Evolutionary conservation across 495 filamentous ascomycete species (phyloP), one percentile per base, ranked within the genome.

Genomic region (Podospora bellae-mahoneyi): DNA sequence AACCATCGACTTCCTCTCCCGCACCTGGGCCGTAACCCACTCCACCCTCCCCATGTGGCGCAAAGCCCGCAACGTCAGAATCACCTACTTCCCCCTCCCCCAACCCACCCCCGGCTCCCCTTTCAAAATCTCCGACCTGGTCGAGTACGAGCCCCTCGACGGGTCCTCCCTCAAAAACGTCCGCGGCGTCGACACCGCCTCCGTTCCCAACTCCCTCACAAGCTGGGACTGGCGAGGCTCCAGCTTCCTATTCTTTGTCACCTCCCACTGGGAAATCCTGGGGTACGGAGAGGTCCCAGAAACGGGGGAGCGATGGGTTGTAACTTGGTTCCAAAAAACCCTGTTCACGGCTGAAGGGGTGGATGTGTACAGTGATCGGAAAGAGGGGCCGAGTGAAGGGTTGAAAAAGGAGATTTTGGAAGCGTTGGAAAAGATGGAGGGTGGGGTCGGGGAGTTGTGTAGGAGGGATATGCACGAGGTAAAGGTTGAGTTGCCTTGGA

Each of bases 21-120:
- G 89, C 27, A 90, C 88, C 64, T 94, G 91, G 91, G 80, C 87
- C 73, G 89, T 94, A 26, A 90, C 89, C 18, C 87, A 91, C 80
- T 90, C 88, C 13, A 93, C 89, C 39, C 87, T 95, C 2, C 84
- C 86, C 23, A 90, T 93, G 84, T 93, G 91, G 91, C 82, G 83
- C 64, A 79, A 79, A 34, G 84, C 86, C 55, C 87, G 86, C 73
- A 93, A 94, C 78, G 90, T 93, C 62, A 83, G 83, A 66, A 93
- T 94, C 71, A 90, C 87, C 53, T 94, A 93, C 80, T 80, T 72
- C 10, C 75, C 81, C 0, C 81, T 89, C 0, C 74, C 81, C 32
- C 64, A 73, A 5, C 66, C 72, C 18, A 5, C 9, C 57, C 15
- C 65, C 9, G 5, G 34, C 1, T 3, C 9, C 15, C 39, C 39